phyloP scores from a whole-genome alignment of 1,284 basidiomycete species.

The Inonotus obliquus region DNA sequence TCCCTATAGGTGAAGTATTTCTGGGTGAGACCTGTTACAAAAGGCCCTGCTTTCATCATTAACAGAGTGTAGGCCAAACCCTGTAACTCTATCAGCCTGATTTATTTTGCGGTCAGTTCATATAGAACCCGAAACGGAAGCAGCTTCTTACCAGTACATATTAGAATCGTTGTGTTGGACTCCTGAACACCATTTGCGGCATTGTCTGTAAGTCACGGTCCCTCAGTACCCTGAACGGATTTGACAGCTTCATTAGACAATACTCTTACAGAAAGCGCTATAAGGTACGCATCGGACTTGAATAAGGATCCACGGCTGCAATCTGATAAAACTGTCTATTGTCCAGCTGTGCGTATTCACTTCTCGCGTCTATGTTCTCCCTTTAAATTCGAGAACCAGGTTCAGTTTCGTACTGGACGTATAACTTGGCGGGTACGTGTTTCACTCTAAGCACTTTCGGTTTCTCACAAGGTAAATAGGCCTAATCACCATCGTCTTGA shows the following conservation, averaged over 20 bases:
- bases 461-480: neutral
- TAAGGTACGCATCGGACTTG: neutral
- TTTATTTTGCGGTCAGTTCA: neutral
- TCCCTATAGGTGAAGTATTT: neutral
- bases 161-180: neutral
- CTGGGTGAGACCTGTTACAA: neutral
- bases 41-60: neutral
- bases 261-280: neutral
- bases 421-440: neutral
- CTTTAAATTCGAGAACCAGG: neutral
- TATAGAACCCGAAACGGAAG: neutral
- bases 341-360: neutral
- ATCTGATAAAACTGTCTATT: neutral
- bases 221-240: neutral
- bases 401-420: neutral
- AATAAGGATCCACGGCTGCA: neutral
- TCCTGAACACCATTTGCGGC: neutral
- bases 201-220: neutral
- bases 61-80: neutral
- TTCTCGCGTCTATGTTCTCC: neutral
- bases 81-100: neutral
- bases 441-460: neutral
- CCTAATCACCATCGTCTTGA: neutral
- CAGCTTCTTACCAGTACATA: neutral
- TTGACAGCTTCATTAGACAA: neutral